Percentiles rank a stretch among this genome's conserved stretches.
phyloP scores from a whole-genome alignment of 1,284 basidiomycete species.

The Sanghuangporus baumii region DNA sequence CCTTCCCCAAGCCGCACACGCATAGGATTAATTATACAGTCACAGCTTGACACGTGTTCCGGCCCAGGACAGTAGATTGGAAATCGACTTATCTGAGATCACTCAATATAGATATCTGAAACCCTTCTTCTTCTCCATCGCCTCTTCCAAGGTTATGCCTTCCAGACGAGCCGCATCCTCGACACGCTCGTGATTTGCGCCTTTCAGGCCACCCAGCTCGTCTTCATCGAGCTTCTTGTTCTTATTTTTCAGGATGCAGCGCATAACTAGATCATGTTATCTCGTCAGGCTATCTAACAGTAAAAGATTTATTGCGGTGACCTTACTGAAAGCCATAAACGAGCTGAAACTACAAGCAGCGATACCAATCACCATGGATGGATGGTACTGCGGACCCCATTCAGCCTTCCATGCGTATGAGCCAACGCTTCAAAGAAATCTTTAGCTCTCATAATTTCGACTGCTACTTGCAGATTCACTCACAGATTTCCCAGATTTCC shows the following conservation, averaged over 20 bases:
- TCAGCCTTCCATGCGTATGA: slow-evolving; percentile 34
- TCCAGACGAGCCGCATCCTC: slow-evolving; percentile 34
- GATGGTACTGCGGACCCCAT: slow-evolving; percentile 35
- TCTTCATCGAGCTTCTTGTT: slow-evolving; percentile 33
- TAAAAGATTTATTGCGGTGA: slow-evolving; percentile 16
- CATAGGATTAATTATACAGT: no score
- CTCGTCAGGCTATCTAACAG: neutral
- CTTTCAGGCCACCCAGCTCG: slow-evolving; percentile 28
- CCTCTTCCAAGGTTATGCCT: slow-evolving; percentile 33
- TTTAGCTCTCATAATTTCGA: neutral
- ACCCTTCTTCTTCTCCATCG: slow-evolving; percentile 31
- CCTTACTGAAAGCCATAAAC: slow-evolving; percentile 25
- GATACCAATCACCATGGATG: slow-evolving; percentile 33
- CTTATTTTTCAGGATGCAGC: slow-evolving; percentile 29
- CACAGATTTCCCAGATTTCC: slow-evolving; percentile 36
- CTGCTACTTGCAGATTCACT: slow-evolving; percentile 14
- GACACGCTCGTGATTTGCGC: slow-evolving; percentile 29
- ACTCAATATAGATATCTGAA: slow-evolving; percentile 38
- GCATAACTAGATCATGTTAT: slow-evolving; percentile 28
- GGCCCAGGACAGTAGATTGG: no score
- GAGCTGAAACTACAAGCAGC: slow-evolving; percentile 26
- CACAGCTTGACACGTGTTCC: no score
- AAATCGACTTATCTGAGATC: neutral
- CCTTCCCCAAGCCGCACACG: no score
- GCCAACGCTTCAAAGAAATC: slow-evolving; percentile 25